Evolutionary conservation across 2,329 filamentous ascomycete species (phyloP).

Genomic region (Dactylellina cionopaga): DNA sequence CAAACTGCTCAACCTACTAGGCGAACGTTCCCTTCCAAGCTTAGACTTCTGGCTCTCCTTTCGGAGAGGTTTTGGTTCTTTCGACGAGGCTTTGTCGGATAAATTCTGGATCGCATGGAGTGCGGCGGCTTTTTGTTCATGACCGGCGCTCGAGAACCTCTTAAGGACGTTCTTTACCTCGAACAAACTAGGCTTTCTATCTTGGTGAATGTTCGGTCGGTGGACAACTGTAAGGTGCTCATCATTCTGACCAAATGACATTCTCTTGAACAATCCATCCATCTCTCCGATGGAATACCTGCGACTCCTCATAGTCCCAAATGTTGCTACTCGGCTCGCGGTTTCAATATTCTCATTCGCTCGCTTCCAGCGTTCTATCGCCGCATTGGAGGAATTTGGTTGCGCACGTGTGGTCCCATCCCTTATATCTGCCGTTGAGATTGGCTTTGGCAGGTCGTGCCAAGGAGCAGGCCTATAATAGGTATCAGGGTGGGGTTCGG

Average conservation of each 20-base stretch:
- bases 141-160: constrained; percentile 48
- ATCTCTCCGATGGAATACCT: constrained; percentile 55
- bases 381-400: constrained; percentile 64
- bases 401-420: constrained; percentile 61
- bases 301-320: constrained; percentile 56
- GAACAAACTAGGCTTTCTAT: constrained; percentile 50
- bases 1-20: constrained; percentile 39
- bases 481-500: constrained; percentile 57
- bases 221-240: constrained; percentile 50
- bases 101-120: constrained; percentile 44
- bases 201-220: constrained; percentile 19
- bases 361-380: constrained; percentile 63
- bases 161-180: constrained; percentile 51
- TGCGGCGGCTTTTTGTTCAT: constrained; percentile 44
- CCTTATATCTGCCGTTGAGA: constrained; percentile 59
- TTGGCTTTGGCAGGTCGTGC: constrained; percentile 60
- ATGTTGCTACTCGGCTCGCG: constrained; percentile 60
- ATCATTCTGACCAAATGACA: constrained; percentile 55
- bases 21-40: constrained; percentile 37
- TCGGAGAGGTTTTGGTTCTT: constrained; percentile 36
- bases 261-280: constrained; percentile 55
- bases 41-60: constrained; percentile 48
- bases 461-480: constrained; percentile 57
- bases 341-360: constrained; percentile 64
- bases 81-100: constrained; percentile 36